These are phyloP conservation scores for Salix udensis DNA, from an alignment of 345 rosid genomes.

Conservation along the genomic window DNA sequence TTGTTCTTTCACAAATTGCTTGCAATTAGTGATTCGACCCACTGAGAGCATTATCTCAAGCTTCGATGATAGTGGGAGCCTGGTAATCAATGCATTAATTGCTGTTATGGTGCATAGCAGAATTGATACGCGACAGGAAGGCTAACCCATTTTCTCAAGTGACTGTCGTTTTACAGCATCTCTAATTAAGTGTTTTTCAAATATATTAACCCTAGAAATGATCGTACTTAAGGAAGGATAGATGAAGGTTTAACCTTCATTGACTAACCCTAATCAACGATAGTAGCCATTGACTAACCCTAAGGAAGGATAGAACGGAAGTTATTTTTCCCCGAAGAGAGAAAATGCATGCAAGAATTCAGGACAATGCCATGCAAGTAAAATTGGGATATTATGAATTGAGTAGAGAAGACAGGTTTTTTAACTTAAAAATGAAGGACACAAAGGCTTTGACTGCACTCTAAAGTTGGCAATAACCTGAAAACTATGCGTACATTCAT, in stretches of 20 bases:
- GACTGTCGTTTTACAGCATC: background rate
- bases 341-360: background rate
- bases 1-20: background rate
- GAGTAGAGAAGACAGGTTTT: background rate
- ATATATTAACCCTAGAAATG: no score
- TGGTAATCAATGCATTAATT: background rate
- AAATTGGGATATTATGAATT: background rate
- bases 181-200: background rate
- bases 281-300: background rate
- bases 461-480: slow-evolving; percentile 57
- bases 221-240: no score
- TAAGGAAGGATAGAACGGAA: no score
- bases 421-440: slow-evolving; percentile 5
- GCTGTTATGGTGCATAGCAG: background rate
- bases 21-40: background rate
- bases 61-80: background rate
- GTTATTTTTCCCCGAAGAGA: background rate
- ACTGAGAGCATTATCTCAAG: background rate
- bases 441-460: slow-evolving; percentile 70
- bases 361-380: background rate
- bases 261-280: no score
- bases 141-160: background rate
- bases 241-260: no score
- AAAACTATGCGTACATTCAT: background rate
- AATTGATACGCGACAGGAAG: background rate